Base-by-base conservation (phyloP, 495 filamentous ascomycete genomes). In the Symbiotaphrina buchneri region DNA sequence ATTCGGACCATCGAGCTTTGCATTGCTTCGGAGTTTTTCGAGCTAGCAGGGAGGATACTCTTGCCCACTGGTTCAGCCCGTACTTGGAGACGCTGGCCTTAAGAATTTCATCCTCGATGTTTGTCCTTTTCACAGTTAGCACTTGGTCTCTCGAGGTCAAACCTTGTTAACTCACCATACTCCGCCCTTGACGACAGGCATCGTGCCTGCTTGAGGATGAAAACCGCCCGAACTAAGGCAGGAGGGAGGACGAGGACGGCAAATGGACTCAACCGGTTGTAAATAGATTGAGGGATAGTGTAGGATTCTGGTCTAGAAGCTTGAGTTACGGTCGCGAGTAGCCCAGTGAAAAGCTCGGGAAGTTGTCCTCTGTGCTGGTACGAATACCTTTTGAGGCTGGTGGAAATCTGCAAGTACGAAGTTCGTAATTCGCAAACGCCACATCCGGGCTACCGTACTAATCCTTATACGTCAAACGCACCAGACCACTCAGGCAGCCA, bases 21-120 rank as follows among this genome's bases (percentile, higher is more conserved):
- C 87, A 95, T 56, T 95, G 90, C 54, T 97, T 97, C 18, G 87
- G 79, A 6, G 87, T 94, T 53, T 97, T 97, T 39, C 90, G 76
- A 46, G 87, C 85, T 46, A 97, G 71, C 23, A 97, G 71, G 16
- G 90, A 95, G 27, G 87, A 94, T 24, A 94, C 85, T 47, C 87
- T 87, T 46, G 90, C 85, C 87, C 87, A 97, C 56, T 97, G 87
- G 51, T 97, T 94, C 21, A 97, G 66, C 32, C 84, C 84, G 57
- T 93, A 94, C 54, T 94, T 94, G 39, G 80, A 90, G 7, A 39
- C 35, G 23, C 76, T 76, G 27, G 81, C 85, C 50, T 93, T 92
- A 55, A 95, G 80, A 44, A 97, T 85, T 52, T 97, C 87, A 56
- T 97, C 87, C 56, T 75, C 71, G 33, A 74, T 73, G 39, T 77